A percentile compares a stretch with the other conserved stretches of the same genome.
These are phyloP conservation scores for Syzygium syzygioides DNA, from an alignment of 441 rosid genomes.

Conservation along the genomic window DNA sequence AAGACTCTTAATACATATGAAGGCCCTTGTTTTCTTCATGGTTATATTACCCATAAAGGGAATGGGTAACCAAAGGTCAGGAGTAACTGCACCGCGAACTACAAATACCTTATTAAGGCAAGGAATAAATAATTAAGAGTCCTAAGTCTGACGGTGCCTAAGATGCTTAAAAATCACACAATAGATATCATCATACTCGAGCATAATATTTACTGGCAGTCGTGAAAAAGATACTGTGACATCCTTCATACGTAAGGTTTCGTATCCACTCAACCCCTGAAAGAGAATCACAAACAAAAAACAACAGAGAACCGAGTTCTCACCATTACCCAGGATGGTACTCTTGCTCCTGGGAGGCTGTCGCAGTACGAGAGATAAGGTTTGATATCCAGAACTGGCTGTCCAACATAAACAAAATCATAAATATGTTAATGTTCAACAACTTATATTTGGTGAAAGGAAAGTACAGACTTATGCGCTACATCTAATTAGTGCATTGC, in stretches of 20 bases:
- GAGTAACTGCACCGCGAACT: not conserved
- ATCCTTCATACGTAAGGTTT: not conserved
- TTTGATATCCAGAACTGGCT: slow-evolving; percentile 88
- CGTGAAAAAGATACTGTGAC: not conserved
- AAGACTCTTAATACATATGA: not conserved
- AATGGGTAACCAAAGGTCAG: not conserved
- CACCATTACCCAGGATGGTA: slow-evolving; percentile 87
- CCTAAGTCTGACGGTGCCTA: not conserved
- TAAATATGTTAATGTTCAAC: not conserved
- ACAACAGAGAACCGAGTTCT: not conserved
- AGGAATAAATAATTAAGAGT: not conserved
- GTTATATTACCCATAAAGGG: not conserved
- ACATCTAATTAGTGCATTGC: not conserved
- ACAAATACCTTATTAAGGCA: not conserved
- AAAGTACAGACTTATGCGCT: not conserved
- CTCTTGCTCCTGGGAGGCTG: slow-evolving; percentile 55
- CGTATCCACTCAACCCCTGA: not conserved
- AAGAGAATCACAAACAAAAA: not conserved
- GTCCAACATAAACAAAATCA: slow-evolving; percentile 18
- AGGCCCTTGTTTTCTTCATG: not conserved
- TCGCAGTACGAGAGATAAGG: slow-evolving; percentile 89
- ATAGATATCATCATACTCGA: not conserved
- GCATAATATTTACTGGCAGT: not conserved
- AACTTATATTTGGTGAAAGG: not conserved
- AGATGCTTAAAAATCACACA: not conserved